Percentiles rank a stretch among this genome's conserved stretches.
phyloP scores from a whole-genome alignment of 345 rosid species.

The Microcos paniculata region DNA sequence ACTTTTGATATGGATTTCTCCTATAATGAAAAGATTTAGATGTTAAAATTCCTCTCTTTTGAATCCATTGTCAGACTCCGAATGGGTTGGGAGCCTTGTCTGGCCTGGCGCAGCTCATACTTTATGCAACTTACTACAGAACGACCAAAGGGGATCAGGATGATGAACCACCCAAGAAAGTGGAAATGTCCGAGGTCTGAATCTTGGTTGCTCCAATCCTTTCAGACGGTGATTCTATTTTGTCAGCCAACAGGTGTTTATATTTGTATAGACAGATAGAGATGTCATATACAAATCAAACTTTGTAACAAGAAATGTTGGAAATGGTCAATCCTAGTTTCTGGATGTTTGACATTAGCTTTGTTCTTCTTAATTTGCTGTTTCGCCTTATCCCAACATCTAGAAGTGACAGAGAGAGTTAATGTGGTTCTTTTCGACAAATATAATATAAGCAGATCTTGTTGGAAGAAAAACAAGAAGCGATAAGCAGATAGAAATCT shows the following conservation, averaged over 20 bases:
- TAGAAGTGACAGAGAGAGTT: too few species aligned
- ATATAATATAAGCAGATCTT: too few species aligned
- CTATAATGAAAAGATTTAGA: not conserved
- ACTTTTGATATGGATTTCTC: not conserved
- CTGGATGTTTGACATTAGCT: not conserved
- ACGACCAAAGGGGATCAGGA: slow-evolving; percentile 37
- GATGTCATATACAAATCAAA: not conserved
- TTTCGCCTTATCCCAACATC: not conserved
- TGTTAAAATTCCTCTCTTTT: not conserved
- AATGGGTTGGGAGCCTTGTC: slow-evolving; percentile 11
- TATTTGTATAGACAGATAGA: not conserved
- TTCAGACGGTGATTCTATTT: not conserved
- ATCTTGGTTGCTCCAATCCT: not conserved
- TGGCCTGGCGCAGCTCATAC: slow-evolving; percentile 10
- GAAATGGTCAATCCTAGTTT: not conserved
- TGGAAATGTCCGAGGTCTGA: slow-evolving; percentile 27
- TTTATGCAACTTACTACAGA: slow-evolving; percentile 3
- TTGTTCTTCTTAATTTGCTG: not conserved
- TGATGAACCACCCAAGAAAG: slow-evolving; percentile 10
- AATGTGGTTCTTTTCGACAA: too few species aligned
- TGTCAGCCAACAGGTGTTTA: not conserved
- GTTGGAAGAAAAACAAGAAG: not conserved
- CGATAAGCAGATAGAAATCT: not conserved
- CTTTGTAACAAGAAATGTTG: not conserved
- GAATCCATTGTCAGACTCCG: not conserved